Evolutionary conservation across 2,329 filamentous ascomycete species (phyloP).

Genomic region (Xylariaceae sp.): DNA sequence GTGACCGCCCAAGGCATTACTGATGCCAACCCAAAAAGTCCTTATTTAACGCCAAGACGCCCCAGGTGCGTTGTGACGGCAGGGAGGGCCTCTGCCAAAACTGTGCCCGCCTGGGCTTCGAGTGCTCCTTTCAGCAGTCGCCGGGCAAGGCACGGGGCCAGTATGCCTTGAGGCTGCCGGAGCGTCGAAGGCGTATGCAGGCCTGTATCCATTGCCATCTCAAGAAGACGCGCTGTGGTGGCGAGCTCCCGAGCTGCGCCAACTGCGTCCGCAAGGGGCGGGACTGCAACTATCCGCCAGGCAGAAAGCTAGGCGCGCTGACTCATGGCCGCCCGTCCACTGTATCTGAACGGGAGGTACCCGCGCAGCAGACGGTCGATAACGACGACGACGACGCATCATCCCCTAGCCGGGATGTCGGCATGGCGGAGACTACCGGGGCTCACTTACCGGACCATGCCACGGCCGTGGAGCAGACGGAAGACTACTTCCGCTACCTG

Average conservation of each 20-base stretch:
- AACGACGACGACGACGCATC: neutral
- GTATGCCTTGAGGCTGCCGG: conserved; percentile 36
- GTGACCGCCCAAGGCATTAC: neutral
- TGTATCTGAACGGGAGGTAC: conserved; percentile 1
- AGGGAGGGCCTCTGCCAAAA: conserved; percentile 40
- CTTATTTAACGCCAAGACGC: neutral
- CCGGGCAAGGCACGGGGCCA: conserved; percentile 29
- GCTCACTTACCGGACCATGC: conserved; percentile 21
- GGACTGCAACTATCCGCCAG: conserved; percentile 36
- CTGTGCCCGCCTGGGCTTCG: conserved; percentile 43
- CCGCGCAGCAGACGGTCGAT: neutral
- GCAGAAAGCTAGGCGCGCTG: conserved; percentile 6
- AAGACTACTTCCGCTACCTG: conserved; percentile 40
- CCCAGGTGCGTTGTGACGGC: conserved; percentile 41
- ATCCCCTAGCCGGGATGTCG: conserved; percentile 11
- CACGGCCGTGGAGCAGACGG: conserved; percentile 32
- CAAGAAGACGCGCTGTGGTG: conserved; percentile 41
- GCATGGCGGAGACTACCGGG: conserved; percentile 14
- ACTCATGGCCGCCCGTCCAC: conserved; percentile 1
- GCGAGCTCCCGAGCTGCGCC: conserved; percentile 39
- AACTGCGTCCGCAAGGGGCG: conserved; percentile 37
- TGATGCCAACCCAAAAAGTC: neutral
- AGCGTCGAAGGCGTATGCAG: conserved; percentile 39
- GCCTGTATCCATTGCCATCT: conserved; percentile 40
- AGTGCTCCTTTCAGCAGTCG: conserved; percentile 43